Conservation (phyloP, 495 filamentous ascomycete species). For the Aspergillus asperescens region DNA sequence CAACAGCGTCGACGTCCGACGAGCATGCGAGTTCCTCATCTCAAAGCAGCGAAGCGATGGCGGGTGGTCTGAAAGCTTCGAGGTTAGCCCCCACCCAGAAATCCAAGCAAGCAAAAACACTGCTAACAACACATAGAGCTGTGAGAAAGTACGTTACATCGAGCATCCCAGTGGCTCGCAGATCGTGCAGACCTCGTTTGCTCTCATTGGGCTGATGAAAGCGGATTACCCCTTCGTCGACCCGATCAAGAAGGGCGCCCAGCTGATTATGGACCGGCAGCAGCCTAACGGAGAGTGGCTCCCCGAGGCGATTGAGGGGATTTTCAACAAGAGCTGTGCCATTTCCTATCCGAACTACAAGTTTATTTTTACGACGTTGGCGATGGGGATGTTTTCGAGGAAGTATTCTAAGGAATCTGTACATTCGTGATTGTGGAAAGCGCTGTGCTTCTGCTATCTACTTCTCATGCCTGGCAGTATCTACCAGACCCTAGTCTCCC, state of each 20-base stretch:
- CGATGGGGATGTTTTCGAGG: conserved; percentile 10
- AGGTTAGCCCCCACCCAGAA: not conserved
- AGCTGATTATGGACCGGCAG: conserved; percentile 3
- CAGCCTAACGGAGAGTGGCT: conserved; percentile 7
- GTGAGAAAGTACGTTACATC: conserved; percentile 4
- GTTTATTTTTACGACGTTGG: conserved; percentile 10
- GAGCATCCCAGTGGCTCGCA: conserved; percentile 5
- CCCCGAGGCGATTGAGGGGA: not conserved
- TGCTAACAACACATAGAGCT: conserved; percentile 7
- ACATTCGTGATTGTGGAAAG: too few relatives aligned
- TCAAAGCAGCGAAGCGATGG: conserved; percentile 19
- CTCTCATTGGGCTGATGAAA: not conserved
- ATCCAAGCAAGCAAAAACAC: not conserved
- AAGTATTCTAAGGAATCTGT: conserved; percentile 4
- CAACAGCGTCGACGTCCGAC: conserved; percentile 2
- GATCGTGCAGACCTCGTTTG: conserved; percentile 4
- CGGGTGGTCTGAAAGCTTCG: conserved; percentile 20
- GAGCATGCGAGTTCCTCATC: conserved; percentile 21
- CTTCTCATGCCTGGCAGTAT: too few relatives aligned
- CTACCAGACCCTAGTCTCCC: too few relatives aligned
- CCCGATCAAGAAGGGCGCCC: not conserved
- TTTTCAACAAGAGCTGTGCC: conserved; percentile 10
- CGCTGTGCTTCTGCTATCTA: too few relatives aligned
- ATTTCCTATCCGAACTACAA: conserved; percentile 14
- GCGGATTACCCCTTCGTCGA: not conserved